Percentiles rank a stretch among this genome's conserved stretches.
Conservation (phyloP, 23 red algal species). For the Chondrus crispus region DNA sequence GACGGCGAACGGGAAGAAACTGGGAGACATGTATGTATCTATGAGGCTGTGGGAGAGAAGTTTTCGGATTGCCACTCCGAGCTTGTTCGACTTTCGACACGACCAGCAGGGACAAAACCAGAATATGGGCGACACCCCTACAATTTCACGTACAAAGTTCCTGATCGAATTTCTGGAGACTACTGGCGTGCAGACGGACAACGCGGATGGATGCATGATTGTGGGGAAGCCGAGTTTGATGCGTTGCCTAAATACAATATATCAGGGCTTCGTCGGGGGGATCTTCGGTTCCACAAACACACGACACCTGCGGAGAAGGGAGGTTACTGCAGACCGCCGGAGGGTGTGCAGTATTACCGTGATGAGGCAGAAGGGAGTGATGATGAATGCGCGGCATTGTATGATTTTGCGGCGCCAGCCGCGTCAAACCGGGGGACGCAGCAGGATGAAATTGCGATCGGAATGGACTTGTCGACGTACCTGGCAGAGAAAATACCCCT, state of each 20-base stretch:
- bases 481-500: background rate
- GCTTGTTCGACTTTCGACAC: background rate
- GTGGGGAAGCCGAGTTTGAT: background rate
- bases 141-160: too few relatives aligned
- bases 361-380: background rate
- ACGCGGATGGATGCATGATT: constrained; percentile 6
- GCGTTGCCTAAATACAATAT: constrained; percentile 1
- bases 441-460: constrained; percentile 24
- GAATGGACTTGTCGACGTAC: background rate
- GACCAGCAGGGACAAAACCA: too few relatives aligned
- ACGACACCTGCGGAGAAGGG: background rate
- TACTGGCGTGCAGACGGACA: constrained; percentile 9
- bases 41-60: background rate
- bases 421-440: constrained; percentile 1
- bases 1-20: too few relatives aligned
- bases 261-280: background rate
- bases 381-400: constrained; percentile 5
- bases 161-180: too few relatives aligned
- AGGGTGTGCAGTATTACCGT: background rate
- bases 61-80: constrained; percentile 37
- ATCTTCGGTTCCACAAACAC: constrained; percentile 3
- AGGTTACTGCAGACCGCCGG: constrained; percentile 5
- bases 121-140: too few relatives aligned
- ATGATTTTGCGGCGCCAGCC: background rate
- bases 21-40: constrained; percentile 12